A percentile compares a stretch with the other conserved stretches of the same genome.
Evolutionary conservation across 148 eudicot genomes (phyloP).

Genomic region (Camellia granthamiana): DNA sequence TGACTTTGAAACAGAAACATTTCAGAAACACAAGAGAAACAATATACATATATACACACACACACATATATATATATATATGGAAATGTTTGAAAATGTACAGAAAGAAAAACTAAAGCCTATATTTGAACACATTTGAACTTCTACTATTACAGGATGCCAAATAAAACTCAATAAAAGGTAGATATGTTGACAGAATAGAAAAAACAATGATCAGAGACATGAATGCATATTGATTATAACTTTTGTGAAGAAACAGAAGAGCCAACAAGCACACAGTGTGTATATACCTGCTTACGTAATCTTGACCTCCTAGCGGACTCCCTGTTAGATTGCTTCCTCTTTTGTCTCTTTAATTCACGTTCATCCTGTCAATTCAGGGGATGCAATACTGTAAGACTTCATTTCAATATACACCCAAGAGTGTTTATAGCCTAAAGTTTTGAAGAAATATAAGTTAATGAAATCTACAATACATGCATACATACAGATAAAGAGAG

Average conservation of each 20-base stretch:
- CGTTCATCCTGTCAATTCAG: conserved; percentile 67
- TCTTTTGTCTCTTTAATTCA: conserved; percentile 81
- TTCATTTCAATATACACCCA: neutral
- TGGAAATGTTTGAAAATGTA: too few species aligned
- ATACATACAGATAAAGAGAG: neutral
- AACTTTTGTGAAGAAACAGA: neutral
- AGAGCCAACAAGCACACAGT: neutral
- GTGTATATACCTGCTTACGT: conserved; percentile 76
- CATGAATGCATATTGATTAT: neutral
- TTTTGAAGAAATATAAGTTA: neutral
- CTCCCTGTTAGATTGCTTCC: conserved; percentile 95
- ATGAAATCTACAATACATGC: neutral
- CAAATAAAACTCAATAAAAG: too few species aligned
- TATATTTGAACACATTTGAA: too few species aligned
- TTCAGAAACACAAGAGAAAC: too few species aligned
- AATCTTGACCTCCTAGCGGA: conserved; percentile 95
- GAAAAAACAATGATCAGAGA: neutral
- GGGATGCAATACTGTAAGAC: neutral
- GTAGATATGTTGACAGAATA: neutral
- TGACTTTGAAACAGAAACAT: too few species aligned
- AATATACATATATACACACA: too few species aligned
- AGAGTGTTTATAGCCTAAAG: too few species aligned
- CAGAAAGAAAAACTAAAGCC: too few species aligned
- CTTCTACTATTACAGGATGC: too few species aligned
- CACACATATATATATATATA: too few species aligned